These are phyloP conservation scores for Colletotrichum spinosum DNA, from an alignment of 2,329 filamentous ascomycete genomes.

Conservation along the genomic window DNA sequence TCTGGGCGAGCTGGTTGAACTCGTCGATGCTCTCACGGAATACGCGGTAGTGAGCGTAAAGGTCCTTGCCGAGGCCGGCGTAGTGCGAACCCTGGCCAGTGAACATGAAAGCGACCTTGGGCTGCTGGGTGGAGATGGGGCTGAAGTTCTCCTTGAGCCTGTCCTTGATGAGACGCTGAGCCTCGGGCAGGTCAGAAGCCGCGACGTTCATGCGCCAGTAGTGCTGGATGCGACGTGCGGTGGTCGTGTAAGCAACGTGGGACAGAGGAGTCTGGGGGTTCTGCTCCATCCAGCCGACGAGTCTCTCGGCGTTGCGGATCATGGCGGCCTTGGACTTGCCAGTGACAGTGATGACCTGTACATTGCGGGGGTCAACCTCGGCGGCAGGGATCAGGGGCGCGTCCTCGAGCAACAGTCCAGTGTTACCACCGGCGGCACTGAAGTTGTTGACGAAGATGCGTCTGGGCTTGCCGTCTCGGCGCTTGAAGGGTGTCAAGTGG, in stretches of 20 bases:
- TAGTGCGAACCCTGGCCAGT: slow-evolving; percentile 69
- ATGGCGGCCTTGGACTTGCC: slow-evolving; percentile 68
- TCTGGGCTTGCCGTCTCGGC: slow-evolving; percentile 59
- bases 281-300: slow-evolving; percentile 65
- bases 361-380: slow-evolving; percentile 62
- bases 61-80: slow-evolving; percentile 61
- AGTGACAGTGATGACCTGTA: slow-evolving; percentile 70
- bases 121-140: slow-evolving; percentile 55
- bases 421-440: slow-evolving; percentile 78
- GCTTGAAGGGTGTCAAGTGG: slow-evolving; percentile 61
- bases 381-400: slow-evolving; percentile 62
- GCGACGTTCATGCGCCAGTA: slow-evolving; percentile 55
- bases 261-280: slow-evolving; percentile 65
- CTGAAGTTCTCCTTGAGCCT: slow-evolving; percentile 55
- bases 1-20: slow-evolving; percentile 63
- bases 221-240: slow-evolving; percentile 71
- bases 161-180: slow-evolving; percentile 54
- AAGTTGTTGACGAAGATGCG: slow-evolving; percentile 75
- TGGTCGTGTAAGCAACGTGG: slow-evolving; percentile 74
- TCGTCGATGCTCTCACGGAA: slow-evolving; percentile 67
- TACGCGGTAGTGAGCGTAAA: slow-evolving; percentile 58
- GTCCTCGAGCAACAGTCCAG: slow-evolving; percentile 74
- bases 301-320: slow-evolving; percentile 66
- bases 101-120: slow-evolving; percentile 65
- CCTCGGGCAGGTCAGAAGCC: slow-evolving; percentile 55